Evolutionary conservation across 768 basidiomycete genomes (phyloP).

Genomic region (Thelephora ganbajun): DNA sequence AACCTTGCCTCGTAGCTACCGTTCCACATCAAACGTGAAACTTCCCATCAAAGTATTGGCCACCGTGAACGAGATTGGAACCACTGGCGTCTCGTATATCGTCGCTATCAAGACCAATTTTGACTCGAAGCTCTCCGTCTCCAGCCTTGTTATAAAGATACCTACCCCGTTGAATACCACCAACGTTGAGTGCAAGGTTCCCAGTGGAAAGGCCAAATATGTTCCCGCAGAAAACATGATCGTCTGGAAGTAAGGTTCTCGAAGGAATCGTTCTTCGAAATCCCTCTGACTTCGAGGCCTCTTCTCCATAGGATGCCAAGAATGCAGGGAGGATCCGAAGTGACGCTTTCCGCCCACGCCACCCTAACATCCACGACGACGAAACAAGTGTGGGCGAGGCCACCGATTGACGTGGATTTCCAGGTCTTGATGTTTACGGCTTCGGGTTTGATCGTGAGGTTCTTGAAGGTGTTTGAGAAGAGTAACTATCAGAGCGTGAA

Average conservation of each 20-base stretch:
- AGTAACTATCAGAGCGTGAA: conserved; percentile 88
- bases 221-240: conserved; percentile 92
- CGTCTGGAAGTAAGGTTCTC: conserved; percentile 81
- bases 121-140: conserved; percentile 83
- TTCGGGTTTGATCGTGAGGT: conserved; percentile 89
- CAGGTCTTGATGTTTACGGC: conserved; percentile 98
- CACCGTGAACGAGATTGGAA: conserved; percentile 87
- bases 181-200: conserved; percentile 81
- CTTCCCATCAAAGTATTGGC: conserved; percentile 82
- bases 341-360: conserved; percentile 72
- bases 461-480: conserved; percentile 98
- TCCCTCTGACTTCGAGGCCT: conserved; percentile 1
- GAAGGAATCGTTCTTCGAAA: conserved; percentile 1
- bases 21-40: conserved; percentile 92
- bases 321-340: conserved; percentile 87
- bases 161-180: conserved; percentile 96
- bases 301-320: conserved; percentile 62
- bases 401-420: conserved; percentile 97
- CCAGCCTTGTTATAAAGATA: conserved; percentile 83
- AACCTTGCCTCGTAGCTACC: conserved; percentile 46
- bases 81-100: conserved; percentile 81
- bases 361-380: conserved; percentile 78
- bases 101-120: conserved; percentile 84
- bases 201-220: conserved; percentile 92
- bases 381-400: conserved; percentile 94